Percentiles rank a stretch among this genome's conserved stretches.
Conservation (phyloP, 2,329 filamentous ascomycete genomes). For the Thelonectria olida region DNA sequence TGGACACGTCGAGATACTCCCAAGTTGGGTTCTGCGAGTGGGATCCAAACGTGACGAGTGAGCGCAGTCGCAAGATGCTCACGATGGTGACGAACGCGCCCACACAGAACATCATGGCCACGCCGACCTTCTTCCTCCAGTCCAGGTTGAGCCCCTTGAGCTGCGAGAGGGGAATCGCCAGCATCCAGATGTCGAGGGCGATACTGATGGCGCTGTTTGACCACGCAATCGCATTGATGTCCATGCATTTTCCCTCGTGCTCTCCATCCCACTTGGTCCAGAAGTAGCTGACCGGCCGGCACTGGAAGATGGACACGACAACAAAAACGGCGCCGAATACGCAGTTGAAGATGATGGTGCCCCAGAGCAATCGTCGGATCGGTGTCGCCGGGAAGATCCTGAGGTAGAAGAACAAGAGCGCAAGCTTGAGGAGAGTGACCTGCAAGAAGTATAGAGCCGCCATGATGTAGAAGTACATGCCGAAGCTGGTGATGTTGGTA, state of each 20-base stretch:
- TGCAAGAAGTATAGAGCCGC: constrained; percentile 58
- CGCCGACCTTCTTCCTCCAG: constrained; percentile 58
- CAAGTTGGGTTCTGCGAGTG: constrained; percentile 45
- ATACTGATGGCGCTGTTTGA: constrained; percentile 63
- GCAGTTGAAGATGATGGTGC: constrained; percentile 50
- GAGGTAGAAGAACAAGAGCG: constrained; percentile 64
- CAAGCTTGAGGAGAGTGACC: constrained; percentile 58
- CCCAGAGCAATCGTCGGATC: constrained; percentile 53
- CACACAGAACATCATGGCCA: constrained; percentile 61
- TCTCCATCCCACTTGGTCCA: constrained; percentile 63
- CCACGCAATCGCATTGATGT: constrained; percentile 61
- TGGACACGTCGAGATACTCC: constrained; percentile 44
- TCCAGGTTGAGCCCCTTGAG: constrained; percentile 53
- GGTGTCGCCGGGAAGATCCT: constrained; percentile 57
- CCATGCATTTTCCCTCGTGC: constrained; percentile 56
- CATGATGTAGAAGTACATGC: constrained; percentile 51
- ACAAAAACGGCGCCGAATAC: constrained; percentile 54
- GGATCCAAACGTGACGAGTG: constrained; percentile 44
- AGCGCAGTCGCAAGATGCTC: constrained; percentile 48
- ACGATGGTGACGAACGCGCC: constrained; percentile 55
- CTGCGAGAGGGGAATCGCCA: constrained; percentile 59
- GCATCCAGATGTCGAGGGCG: constrained; percentile 61
- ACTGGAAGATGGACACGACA: constrained; percentile 58
- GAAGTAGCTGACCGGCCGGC: constrained; percentile 58
- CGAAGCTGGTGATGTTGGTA: neutral